phyloP scores from a whole-genome alignment of 148 eudicot genomes.

The Camellia japonica region DNA sequence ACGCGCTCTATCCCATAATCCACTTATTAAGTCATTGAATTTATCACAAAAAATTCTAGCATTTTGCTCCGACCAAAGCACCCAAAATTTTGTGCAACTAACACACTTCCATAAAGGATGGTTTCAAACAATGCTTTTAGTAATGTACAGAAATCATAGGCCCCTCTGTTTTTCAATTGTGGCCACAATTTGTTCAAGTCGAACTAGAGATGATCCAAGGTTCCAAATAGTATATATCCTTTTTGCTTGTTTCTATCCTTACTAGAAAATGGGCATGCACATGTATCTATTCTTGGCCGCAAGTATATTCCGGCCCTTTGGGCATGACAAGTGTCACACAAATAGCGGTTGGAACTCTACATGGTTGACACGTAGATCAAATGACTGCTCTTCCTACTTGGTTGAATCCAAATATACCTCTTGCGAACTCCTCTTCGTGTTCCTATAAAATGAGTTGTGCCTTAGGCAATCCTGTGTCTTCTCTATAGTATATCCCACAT shows the following conservation, averaged over 20 bases:
- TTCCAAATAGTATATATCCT: conserved; percentile 6
- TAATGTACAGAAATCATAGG: too few relatives aligned
- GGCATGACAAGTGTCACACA: background rate
- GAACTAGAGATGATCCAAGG: too few relatives aligned
- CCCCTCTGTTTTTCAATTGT: too few relatives aligned
- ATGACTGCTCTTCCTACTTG: background rate
- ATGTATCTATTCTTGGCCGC: background rate
- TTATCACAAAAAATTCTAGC: too few relatives aligned
- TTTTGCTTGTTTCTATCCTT: background rate
- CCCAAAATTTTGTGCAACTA: too few relatives aligned
- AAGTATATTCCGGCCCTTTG: background rate
- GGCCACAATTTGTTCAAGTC: too few relatives aligned
- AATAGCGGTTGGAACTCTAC: background rate
- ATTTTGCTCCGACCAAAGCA: too few relatives aligned
- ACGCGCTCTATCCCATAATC: too few relatives aligned
- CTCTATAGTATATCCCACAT: background rate
- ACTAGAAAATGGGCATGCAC: background rate
- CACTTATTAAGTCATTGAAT: too few relatives aligned
- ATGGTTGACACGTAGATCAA: background rate
- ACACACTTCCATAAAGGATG: too few relatives aligned
- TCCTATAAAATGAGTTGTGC: background rate
- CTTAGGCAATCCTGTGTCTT: background rate
- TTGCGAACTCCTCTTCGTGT: background rate
- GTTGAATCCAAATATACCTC: conserved; percentile 9
- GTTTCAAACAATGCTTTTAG: too few relatives aligned